Evolutionary conservation across 495 filamentous ascomycete species (phyloP), one percentile per base, ranked within the genome.

Genomic region (Daldinia concentrica): DNA sequence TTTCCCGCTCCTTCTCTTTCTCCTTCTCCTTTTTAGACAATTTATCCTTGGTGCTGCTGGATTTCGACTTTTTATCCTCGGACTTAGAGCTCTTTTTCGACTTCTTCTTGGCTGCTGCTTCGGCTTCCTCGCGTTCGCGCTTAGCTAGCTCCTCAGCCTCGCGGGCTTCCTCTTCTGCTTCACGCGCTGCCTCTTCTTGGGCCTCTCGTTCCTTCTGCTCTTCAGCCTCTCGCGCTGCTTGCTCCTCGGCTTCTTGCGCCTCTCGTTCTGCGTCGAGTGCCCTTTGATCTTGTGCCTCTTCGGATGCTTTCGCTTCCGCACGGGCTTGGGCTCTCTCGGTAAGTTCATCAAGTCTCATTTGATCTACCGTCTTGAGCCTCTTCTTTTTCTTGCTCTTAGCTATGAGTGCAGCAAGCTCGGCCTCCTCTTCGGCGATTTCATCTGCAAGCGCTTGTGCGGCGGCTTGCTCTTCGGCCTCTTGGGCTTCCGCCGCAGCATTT

Each of bases 1-100:
- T 39, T 19, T 70, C 54, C 59, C 43, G 69, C 15, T 66, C 39
- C 39, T 64, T 37, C 51, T 71, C 55, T 17, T 62, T 62, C 17
- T 68, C 48, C 37, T 56, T 66, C 24, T 75, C 71, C 34, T 71
- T 69, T 61, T 76, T 72, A 26, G 62, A 67, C 4, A 58, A 50
- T 37, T 74, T 78, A 17, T 77, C 70, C 55, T 76, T 75, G 6
- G 54, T 8, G 58, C 51, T 62, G 51, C 43, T 72, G 27, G 75
- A 72, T 59, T 72, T 73, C 7, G 74, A 69, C 55, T 77, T 74
- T 51, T 72, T 74, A 7, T 77, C 76, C 17, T 74, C 74, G 4
- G 60, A 32, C 62, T 79, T 81, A 30, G 73, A 77, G 54, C 75
- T 69, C 62, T 83, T 81, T 71, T 82, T 84, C 37, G 76, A 78